Evolutionary conservation across 1,284 basidiomycete genomes (phyloP).

Genomic region (Neolentinus lepideus): DNA sequence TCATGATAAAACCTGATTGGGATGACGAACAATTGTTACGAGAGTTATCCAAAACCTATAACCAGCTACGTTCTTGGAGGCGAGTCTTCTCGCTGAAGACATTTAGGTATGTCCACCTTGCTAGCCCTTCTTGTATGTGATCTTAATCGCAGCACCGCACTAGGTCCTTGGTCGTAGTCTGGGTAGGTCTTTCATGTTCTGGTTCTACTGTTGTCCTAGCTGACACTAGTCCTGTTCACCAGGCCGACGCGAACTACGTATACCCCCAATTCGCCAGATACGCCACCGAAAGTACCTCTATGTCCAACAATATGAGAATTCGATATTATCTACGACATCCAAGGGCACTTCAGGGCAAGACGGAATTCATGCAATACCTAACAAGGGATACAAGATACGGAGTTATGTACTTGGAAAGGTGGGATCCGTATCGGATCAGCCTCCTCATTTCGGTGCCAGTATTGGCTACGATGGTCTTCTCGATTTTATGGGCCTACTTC

Average conservation of each 20-base stretch:
- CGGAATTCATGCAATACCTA: slow-evolving; percentile 17
- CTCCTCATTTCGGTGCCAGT: slow-evolving; percentile 12
- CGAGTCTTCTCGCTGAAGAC: slow-evolving; percentile 15
- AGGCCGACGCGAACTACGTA: slow-evolving; percentile 14
- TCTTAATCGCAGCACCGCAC: background rate
- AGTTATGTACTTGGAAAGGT: slow-evolving; percentile 16
- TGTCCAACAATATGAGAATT: slow-evolving; percentile 14
- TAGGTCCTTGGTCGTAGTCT: background rate
- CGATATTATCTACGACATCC: slow-evolving; percentile 16
- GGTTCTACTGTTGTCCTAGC: background rate
- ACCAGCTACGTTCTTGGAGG: slow-evolving; percentile 13
- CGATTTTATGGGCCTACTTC: slow-evolving; percentile 10
- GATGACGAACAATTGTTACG: slow-evolving; percentile 13
- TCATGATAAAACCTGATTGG: slow-evolving; percentile 12
- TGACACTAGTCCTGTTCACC: background rate
- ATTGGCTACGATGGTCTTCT: slow-evolving; percentile 8
- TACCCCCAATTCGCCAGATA: slow-evolving; percentile 12
- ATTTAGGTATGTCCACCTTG: slow-evolving; percentile 9
- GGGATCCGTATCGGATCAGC: slow-evolving; percentile 13
- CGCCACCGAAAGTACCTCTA: slow-evolving; percentile 10
- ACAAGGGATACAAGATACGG: slow-evolving; percentile 12
- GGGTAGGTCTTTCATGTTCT: background rate
- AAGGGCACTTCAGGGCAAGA: slow-evolving; percentile 10
- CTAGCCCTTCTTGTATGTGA: background rate
- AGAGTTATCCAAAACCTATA: slow-evolving; percentile 10